Conservation (phyloP, 257 asterid genomes). For the Solanum raphanifolium region DNA sequence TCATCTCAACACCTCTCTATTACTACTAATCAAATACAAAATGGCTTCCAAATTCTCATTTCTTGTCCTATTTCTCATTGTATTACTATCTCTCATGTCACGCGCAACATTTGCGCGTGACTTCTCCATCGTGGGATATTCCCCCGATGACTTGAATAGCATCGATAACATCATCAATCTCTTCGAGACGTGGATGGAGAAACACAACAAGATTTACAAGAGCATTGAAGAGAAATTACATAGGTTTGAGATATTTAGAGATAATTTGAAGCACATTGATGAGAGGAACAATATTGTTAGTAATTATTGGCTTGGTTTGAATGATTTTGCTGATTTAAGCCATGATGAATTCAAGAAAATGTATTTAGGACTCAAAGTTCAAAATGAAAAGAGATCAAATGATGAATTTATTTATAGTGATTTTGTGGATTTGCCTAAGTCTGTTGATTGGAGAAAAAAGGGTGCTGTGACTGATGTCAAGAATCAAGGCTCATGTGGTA, state of each 20-base stretch:
- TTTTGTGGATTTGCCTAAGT: conserved; percentile 34
- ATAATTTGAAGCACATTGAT: conserved; percentile 48
- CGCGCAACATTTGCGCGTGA: conserved; percentile 17
- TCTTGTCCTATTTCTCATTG: conserved; percentile 12
- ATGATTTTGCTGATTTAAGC: conserved; percentile 56
- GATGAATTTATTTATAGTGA: conserved; percentile 27
- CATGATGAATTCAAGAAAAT: conserved; percentile 52
- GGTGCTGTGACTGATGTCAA: conserved; percentile 61
- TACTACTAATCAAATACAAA: background rate
- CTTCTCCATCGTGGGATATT: conserved; percentile 52
- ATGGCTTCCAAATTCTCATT: conserved; percentile 41
- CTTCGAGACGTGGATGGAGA: conserved; percentile 51
- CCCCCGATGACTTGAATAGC: conserved; percentile 38
- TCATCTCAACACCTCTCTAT: conserved; percentile 16
- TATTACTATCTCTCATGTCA: conserved; percentile 3
- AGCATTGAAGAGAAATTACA: conserved; percentile 50
- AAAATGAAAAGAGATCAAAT: conserved; percentile 7
- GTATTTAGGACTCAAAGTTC: conserved; percentile 43
- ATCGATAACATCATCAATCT: conserved; percentile 49
- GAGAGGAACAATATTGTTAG: conserved; percentile 39
- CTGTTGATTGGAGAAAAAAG: conserved; percentile 54
- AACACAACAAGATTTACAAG: conserved; percentile 36
- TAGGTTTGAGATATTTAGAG: conserved; percentile 55
- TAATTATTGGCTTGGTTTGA: conserved; percentile 61
- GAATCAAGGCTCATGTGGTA: conserved; percentile 61